These are phyloP conservation scores for Termitomyces eurrhizus DNA, from an alignment of 768 basidiomycete species.

Conservation along the genomic window DNA sequence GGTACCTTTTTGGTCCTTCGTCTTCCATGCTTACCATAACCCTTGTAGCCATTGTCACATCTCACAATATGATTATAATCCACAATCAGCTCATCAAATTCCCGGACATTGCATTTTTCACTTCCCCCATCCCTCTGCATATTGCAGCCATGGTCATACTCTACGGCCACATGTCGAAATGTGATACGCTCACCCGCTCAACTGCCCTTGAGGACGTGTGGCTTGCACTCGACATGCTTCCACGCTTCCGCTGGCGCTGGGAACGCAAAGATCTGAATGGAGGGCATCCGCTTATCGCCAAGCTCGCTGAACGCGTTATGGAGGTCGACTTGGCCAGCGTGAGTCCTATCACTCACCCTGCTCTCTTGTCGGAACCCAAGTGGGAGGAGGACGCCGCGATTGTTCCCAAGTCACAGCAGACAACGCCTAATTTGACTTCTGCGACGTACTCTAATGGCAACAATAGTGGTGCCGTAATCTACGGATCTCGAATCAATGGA, in stretches of 20 bases:
- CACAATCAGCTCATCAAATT: slow-evolving; percentile 81
- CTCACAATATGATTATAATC: slow-evolving; percentile 83
- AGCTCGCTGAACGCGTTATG: slow-evolving; percentile 79
- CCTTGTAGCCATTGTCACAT: slow-evolving; percentile 68
- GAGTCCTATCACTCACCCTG: slow-evolving; percentile 37
- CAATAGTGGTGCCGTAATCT: slow-evolving; percentile 14
- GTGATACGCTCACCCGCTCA: slow-evolving; percentile 58
- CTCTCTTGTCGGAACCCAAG: slow-evolving; percentile 47
- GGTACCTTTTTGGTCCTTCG: slow-evolving; percentile 18
- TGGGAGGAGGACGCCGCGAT: slow-evolving; percentile 50
- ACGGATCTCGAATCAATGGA: slow-evolving; percentile 29
- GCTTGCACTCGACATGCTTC: slow-evolving; percentile 85
- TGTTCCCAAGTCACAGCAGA: slow-evolving; percentile 34
- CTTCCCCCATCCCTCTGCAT: slow-evolving; percentile 84
- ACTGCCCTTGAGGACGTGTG: slow-evolving; percentile 79
- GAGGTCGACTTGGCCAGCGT: slow-evolving; percentile 65
- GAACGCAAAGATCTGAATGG: slow-evolving; percentile 79
- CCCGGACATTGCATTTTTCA: slow-evolving; percentile 86
- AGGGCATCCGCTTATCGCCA: slow-evolving; percentile 80
- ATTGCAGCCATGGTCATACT: slow-evolving; percentile 91
- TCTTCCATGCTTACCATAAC: background rate
- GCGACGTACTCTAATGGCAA: slow-evolving; percentile 24
- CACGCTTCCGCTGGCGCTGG: slow-evolving; percentile 90
- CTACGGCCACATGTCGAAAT: slow-evolving; percentile 81
- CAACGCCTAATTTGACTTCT: slow-evolving; percentile 36